These are phyloP conservation scores for Pulveroboletus frians DNA, from an alignment of 768 basidiomycete species.

Conservation along the genomic window DNA sequence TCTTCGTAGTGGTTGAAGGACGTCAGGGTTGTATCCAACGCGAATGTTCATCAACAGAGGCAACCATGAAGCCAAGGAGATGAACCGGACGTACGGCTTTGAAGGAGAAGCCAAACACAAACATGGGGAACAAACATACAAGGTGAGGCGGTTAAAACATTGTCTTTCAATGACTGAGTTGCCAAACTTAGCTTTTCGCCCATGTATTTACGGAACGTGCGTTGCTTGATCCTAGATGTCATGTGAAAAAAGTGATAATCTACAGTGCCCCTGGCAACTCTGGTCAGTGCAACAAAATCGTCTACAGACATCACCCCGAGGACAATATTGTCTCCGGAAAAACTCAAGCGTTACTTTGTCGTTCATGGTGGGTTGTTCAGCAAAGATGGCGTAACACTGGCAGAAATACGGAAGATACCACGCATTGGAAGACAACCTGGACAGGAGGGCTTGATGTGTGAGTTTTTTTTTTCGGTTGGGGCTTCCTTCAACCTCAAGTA, in stretches of 20 bases:
- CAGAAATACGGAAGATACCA: conserved; percentile 84
- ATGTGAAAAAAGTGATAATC: conserved; percentile 5
- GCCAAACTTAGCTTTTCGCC: conserved; percentile 66
- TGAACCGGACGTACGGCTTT: conserved; percentile 93
- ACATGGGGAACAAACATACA: conserved; percentile 92
- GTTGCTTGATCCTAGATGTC: conserved; percentile 17
- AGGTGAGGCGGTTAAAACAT: conserved; percentile 39
- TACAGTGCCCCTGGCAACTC: conserved; percentile 84
- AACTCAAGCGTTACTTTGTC: conserved; percentile 85
- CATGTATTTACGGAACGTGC: conserved; percentile 87
- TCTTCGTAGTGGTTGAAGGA: conserved; percentile 9
- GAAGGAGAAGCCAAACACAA: conserved; percentile 97
- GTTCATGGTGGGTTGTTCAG: conserved; percentile 97
- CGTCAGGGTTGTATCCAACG: conserved; percentile 84
- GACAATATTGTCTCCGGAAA: conserved; percentile 77
- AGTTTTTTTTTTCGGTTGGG: conserved; percentile 25
- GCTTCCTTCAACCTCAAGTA: conserved; percentile 1
- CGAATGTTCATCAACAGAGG: conserved; percentile 92
- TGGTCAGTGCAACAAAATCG: conserved; percentile 67
- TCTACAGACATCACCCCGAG: conserved; percentile 37
- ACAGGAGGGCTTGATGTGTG: conserved; percentile 93
- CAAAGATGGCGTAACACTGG: conserved; percentile 89
- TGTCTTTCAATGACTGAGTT: conserved; percentile 1
- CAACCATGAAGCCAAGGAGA: conserved; percentile 95
- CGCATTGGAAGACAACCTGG: conserved; percentile 89